Conservation (phyloP, 352 stramenopile species). For the Globisporangium echinulatum region DNA sequence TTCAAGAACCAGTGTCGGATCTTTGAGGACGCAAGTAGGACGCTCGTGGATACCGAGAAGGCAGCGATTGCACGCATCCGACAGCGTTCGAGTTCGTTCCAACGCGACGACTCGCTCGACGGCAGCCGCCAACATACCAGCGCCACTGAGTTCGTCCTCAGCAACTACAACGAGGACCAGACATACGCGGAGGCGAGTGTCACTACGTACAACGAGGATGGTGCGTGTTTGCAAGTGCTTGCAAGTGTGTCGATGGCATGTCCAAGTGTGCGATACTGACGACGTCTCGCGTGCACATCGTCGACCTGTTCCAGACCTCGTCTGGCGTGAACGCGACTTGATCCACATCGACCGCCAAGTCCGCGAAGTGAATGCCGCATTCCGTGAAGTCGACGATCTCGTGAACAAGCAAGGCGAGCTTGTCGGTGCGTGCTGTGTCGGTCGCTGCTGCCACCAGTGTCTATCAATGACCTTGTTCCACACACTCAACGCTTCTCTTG, state of each 20-base stretch:
- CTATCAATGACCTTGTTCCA: too few relatives aligned
- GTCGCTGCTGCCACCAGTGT: too few relatives aligned
- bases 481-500: too few relatives aligned
- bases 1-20: slow-evolving; percentile 59
- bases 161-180: slow-evolving; percentile 61
- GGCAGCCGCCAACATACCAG: slow-evolving; percentile 13
- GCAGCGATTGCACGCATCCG: slow-evolving; percentile 45
- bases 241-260: slow-evolving; percentile 15
- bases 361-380: slow-evolving; percentile 51
- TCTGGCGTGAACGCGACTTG: slow-evolving; percentile 58
- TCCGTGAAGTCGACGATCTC: slow-evolving; percentile 14
- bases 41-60: slow-evolving; percentile 37
- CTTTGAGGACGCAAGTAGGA: slow-evolving; percentile 49
- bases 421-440: slow-evolving; percentile 27
- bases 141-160: slow-evolving; percentile 20
- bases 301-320: slow-evolving; percentile 26
- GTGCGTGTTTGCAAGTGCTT: slow-evolving; percentile 28
- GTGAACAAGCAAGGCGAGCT: slow-evolving; percentile 62
- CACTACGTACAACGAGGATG: slow-evolving; percentile 54
- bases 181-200: slow-evolving; percentile 59
- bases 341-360: slow-evolving; percentile 69
- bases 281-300: slow-evolving; percentile 18
- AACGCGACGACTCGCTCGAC: slow-evolving; percentile 25
- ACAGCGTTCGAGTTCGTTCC: slow-evolving; percentile 40
- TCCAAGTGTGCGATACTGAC: slow-evolving; percentile 30